phyloP scores from a whole-genome alignment of 2,329 filamentous ascomycete species.

The Cladosporium velox region DNA sequence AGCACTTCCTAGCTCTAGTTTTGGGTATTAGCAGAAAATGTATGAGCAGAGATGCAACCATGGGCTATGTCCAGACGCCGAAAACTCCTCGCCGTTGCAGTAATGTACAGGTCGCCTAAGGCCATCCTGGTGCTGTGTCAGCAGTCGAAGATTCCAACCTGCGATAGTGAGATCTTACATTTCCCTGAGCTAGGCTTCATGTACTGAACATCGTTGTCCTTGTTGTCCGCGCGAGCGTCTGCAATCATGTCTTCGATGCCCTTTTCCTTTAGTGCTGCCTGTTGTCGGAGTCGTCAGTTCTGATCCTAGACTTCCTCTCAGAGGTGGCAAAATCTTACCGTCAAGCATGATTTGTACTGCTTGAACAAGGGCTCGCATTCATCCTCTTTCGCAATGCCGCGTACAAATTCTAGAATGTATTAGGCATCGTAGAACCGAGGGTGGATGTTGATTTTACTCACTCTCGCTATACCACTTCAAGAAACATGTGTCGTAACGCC shows the following conservation, averaged over 20 bases:
- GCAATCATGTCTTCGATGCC: slow-evolving; percentile 93
- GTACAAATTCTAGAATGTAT: slow-evolving; percentile 69
- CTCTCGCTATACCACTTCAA: slow-evolving; percentile 99
- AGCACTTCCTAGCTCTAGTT: not conserved
- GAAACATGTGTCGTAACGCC: slow-evolving; percentile 95
- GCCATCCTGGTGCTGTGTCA: not conserved
- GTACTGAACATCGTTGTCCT: slow-evolving; percentile 78
- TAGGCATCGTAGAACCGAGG: not conserved
- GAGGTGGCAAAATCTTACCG: slow-evolving; percentile 54
- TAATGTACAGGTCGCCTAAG: not conserved
- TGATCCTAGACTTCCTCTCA: not conserved
- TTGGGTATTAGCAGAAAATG: not conserved
- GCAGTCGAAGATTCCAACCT: not conserved
- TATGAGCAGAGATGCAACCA: slow-evolving; percentile 5
- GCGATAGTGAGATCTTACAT: not conserved
- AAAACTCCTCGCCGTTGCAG: slow-evolving; percentile 4
- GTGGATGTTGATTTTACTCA: slow-evolving; percentile 49
- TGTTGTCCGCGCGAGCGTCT: slow-evolving; percentile 85
- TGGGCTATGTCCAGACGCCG: not conserved
- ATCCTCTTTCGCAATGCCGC: slow-evolving; percentile 78
- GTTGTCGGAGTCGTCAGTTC: not conserved
- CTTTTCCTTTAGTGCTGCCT: slow-evolving; percentile 83
- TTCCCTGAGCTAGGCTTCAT: slow-evolving; percentile 50
- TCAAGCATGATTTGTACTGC: slow-evolving; percentile 83
- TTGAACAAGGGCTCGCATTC: slow-evolving; percentile 87